These are phyloP conservation scores for Ottelia alismoides DNA, from an alignment of 106 monocot genomes.

Conservation along the genomic window DNA sequence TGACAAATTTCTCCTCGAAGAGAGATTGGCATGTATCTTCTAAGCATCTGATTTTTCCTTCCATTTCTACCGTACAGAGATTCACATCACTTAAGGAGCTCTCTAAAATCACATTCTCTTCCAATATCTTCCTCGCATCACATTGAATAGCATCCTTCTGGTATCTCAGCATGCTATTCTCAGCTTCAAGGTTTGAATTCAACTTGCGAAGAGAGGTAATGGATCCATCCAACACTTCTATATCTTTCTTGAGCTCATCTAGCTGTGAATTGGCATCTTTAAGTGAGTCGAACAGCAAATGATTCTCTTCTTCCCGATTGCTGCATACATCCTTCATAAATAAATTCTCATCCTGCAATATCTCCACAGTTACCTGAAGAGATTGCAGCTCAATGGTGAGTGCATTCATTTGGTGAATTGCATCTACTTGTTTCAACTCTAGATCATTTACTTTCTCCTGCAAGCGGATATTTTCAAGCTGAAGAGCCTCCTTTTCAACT, in stretches of 20 bases:
- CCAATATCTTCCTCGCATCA: conserved; percentile 40
- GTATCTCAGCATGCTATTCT: conserved; percentile 23
- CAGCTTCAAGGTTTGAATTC: conserved; percentile 18
- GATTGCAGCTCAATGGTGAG: conserved; percentile 22
- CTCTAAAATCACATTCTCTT: conserved; percentile 44
- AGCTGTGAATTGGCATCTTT: conserved; percentile 41
- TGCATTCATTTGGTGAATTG: conserved; percentile 29
- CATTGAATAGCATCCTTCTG: conserved; percentile 25
- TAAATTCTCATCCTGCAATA: conserved; percentile 26
- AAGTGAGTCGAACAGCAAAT: conserved; percentile 26
- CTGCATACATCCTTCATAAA: conserved; percentile 35
- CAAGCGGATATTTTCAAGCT: background rate
- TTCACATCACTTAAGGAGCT: conserved; percentile 53
- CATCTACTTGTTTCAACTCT: conserved; percentile 18
- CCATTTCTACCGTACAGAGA: conserved; percentile 44
- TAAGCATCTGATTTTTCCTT: conserved; percentile 35
- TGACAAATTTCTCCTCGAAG: too few relatives aligned
- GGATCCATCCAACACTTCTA: conserved; percentile 46
- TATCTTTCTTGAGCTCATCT: conserved; percentile 36
- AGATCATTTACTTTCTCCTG: conserved; percentile 22
- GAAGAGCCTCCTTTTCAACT: conserved; percentile 8
- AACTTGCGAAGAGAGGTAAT: conserved; percentile 24
- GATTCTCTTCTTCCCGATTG: conserved; percentile 35
- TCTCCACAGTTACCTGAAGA: conserved; percentile 32
- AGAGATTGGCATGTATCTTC: conserved; percentile 49